Conservation (phyloP, 495 filamentous ascomycete species). For the Astrocystis sublimbata region DNA sequence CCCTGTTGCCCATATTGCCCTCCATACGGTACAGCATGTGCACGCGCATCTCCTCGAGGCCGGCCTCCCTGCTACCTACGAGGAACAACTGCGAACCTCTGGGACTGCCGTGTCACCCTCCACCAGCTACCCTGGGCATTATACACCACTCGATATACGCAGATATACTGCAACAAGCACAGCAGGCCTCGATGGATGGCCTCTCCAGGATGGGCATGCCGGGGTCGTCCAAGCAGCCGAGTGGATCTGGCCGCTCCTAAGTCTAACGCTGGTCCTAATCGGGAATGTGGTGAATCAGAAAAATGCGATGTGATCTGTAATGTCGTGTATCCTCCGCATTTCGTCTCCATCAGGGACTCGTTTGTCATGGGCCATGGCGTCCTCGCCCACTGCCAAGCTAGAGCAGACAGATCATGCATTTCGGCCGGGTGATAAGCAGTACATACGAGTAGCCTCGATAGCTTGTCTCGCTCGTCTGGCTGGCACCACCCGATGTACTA, state of each 20-base stretch:
- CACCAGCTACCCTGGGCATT: no score
- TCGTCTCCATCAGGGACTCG: slow-evolving; percentile 12
- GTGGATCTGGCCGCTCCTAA: slow-evolving; percentile 32
- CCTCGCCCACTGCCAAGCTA: slow-evolving; percentile 7
- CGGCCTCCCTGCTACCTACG: slow-evolving; percentile 21
- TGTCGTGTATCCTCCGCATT: slow-evolving; percentile 30
- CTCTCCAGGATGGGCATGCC: slow-evolving; percentile 36
- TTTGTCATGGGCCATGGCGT: slow-evolving; percentile 4
- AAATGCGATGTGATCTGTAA: slow-evolving; percentile 32
- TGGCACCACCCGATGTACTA: slow-evolving; percentile 17
- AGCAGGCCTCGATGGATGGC: no score
- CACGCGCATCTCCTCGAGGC: slow-evolving; percentile 18
- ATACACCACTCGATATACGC: no score
- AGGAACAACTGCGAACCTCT: slow-evolving; percentile 23
- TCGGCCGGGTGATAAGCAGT: slow-evolving; percentile 14
- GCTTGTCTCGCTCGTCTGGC: slow-evolving; percentile 11
- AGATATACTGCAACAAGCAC: no score
- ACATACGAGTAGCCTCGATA: no score
- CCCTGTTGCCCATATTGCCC: no score
- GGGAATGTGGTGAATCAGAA: slow-evolving; percentile 35
- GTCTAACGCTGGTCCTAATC: slow-evolving; percentile 36
- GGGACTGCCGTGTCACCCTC: slow-evolving; percentile 35
- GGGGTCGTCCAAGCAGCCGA: slow-evolving; percentile 29
- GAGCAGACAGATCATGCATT: slow-evolving; percentile 19
- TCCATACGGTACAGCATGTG: slow-evolving; percentile 8